Percentiles rank a stretch among this genome's conserved stretches.
These are phyloP conservation scores for Aureobasidium sp. DNA, from an alignment of 2,329 filamentous ascomycete species.

Conservation along the genomic window DNA sequence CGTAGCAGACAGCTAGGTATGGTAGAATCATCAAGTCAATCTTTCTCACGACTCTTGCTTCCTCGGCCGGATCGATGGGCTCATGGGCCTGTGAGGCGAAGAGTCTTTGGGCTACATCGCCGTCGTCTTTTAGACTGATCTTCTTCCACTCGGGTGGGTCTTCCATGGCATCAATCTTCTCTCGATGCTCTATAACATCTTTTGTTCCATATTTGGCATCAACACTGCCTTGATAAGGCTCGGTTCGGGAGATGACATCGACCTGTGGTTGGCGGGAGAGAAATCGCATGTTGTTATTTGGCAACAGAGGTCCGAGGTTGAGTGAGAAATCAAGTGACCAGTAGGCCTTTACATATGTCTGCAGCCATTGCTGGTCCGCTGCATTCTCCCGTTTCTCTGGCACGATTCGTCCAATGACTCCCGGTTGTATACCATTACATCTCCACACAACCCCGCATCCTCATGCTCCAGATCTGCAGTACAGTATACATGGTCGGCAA, in stretches of 20 bases:
- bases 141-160: slow-evolving; percentile 20
- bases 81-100: slow-evolving; percentile 39
- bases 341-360: neutral
- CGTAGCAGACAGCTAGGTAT: slow-evolving; percentile 30
- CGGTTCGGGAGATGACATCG: neutral
- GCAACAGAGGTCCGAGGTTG: neutral
- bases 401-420: neutral
- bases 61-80: slow-evolving; percentile 39
- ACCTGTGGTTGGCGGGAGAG: neutral
- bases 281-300: neutral
- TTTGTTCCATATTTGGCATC: slow-evolving; percentile 5
- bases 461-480: neutral
- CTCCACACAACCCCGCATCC: neutral
- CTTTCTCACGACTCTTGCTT: slow-evolving; percentile 42
- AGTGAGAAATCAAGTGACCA: neutral
- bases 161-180: neutral
- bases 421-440: neutral
- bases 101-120: slow-evolving; percentile 43
- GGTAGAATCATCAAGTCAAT: slow-evolving; percentile 53
- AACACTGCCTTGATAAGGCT: neutral
- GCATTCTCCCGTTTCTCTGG: neutral
- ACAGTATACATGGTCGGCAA: neutral
- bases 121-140: slow-evolving; percentile 23
- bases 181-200: neutral
- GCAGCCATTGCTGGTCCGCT: neutral